Evolutionary conservation across 2,329 filamentous ascomycete genomes (phyloP).

Genomic region (Monosporascus sp.): DNA sequence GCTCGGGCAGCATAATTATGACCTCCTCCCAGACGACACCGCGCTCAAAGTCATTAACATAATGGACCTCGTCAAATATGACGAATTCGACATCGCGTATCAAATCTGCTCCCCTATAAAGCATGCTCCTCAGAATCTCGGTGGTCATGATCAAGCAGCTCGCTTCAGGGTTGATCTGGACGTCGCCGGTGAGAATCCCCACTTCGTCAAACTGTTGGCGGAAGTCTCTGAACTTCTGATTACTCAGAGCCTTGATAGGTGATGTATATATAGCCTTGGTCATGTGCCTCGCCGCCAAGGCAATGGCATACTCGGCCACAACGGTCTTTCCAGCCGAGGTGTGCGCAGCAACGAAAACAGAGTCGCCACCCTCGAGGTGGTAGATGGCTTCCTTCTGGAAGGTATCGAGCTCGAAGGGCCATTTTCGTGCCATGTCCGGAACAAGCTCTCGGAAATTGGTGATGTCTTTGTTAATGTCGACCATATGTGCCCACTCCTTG

Average conservation of each 20-base stretch:
- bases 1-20: constrained; percentile 98
- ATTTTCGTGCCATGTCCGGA: constrained; percentile 91
- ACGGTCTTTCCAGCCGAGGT: constrained; percentile 98
- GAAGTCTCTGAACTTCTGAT: constrained; percentile 98
- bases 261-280: constrained; percentile 99
- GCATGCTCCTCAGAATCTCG: constrained; percentile 95
- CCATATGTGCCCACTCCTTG: constrained; percentile 96
- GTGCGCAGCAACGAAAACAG: constrained; percentile 95
- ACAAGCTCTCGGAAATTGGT: constrained; percentile 92
- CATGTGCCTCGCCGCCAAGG: constrained; percentile 95
- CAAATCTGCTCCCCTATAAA: constrained; percentile 91
- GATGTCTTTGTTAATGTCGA: constrained; percentile 89
- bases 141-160: constrained; percentile 99
- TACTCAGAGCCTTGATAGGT: constrained; percentile 95
- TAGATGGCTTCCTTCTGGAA: constrained; percentile 99
- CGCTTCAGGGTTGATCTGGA: constrained; percentile 95
- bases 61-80: constrained; percentile 98
- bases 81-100: constrained; percentile 98
- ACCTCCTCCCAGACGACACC: constrained; percentile 99
- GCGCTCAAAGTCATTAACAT: constrained; percentile 92
- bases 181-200: constrained; percentile 92
- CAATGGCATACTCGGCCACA: constrained; percentile 96
- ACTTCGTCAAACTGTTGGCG: constrained; percentile 88
- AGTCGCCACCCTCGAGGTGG: constrained; percentile 92
- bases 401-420: constrained; percentile 95